phyloP scores from a whole-genome alignment of 768 basidiomycete species.

The Panaeolus papilionaceus region DNA sequence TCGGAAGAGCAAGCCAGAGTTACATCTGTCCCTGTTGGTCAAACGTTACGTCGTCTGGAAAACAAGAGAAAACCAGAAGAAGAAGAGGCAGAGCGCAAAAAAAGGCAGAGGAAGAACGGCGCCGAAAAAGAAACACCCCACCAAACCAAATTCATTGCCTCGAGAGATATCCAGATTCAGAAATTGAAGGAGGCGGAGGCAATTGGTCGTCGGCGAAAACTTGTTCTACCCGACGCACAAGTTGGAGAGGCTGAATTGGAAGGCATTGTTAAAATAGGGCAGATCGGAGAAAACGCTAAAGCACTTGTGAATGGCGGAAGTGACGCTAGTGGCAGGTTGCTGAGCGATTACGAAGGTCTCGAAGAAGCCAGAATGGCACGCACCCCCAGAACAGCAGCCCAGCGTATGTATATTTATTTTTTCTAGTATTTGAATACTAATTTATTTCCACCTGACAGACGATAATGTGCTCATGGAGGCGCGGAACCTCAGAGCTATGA shows the following conservation, averaged over 20 bases:
- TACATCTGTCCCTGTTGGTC: slow-evolving; percentile 89
- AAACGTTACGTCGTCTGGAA: slow-evolving; percentile 89
- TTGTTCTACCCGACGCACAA: slow-evolving; percentile 87
- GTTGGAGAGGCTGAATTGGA: slow-evolving; percentile 95
- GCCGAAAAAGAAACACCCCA: slow-evolving; percentile 70
- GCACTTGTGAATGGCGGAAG: slow-evolving; percentile 82
- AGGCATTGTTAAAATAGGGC: slow-evolving; percentile 98
- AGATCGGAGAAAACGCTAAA: slow-evolving; percentile 89
- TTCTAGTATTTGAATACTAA: slow-evolving; percentile 6
- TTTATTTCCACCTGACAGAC: slow-evolving; percentile 56
- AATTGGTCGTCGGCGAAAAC: slow-evolving; percentile 84
- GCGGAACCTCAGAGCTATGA: slow-evolving; percentile 94
- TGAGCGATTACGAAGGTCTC: slow-evolving; percentile 93
- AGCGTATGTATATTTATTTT: slow-evolving; percentile 63
- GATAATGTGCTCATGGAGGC: slow-evolving; percentile 96
- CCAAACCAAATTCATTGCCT: slow-evolving; percentile 95
- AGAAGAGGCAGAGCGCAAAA: slow-evolving; percentile 92
- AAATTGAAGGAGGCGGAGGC: slow-evolving; percentile 98
- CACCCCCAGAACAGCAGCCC: slow-evolving; percentile 93
- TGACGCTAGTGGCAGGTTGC: slow-evolving; percentile 82
- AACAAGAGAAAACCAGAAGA: slow-evolving; percentile 95
- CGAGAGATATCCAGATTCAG: slow-evolving; percentile 96
- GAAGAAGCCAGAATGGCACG: slow-evolving; percentile 90
- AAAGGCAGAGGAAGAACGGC: slow-evolving; percentile 76
- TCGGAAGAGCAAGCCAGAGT: slow-evolving; percentile 90